phyloP scores from a whole-genome alignment of 2,329 filamentous ascomycete genomes.

The Cladophialophora bantiana region DNA sequence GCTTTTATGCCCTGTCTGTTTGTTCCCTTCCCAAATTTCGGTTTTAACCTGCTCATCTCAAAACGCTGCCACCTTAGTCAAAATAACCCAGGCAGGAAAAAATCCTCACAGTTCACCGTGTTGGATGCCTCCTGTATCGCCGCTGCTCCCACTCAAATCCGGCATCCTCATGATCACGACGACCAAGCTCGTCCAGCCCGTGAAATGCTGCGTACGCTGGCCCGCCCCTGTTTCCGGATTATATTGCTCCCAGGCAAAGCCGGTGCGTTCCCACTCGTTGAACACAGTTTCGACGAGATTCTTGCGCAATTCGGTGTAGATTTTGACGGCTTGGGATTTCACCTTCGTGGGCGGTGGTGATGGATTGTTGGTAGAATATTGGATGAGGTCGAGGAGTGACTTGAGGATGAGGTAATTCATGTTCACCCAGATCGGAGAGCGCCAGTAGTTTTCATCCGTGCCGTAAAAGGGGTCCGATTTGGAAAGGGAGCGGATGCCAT shows the following conservation, averaged over 20 bases:
- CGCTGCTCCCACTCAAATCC: conserved; percentile 58
- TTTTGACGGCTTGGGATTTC: conserved; percentile 64
- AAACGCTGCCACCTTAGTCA: not conserved
- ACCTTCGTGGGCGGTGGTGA: conserved; percentile 31
- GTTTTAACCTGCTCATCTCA: not conserved
- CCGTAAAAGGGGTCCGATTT: conserved; percentile 82
- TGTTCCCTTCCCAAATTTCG: not conserved
- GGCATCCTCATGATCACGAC: conserved; percentile 98
- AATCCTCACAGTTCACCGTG: conserved; percentile 23
- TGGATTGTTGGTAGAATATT: conserved; percentile 24
- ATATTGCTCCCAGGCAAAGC: conserved; percentile 99
- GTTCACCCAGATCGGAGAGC: conserved; percentile 92
- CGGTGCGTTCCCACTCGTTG: conserved; percentile 84
- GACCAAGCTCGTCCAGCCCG: conserved; percentile 97
- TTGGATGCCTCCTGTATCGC: conserved; percentile 11
- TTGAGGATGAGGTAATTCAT: conserved; percentile 90
- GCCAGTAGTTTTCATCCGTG: conserved; percentile 96
- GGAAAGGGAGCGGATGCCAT: conserved; percentile 89
- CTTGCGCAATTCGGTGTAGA: conserved; percentile 78
- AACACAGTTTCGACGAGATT: conserved; percentile 92
- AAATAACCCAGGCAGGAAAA: not conserved
- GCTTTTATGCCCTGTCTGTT: not conserved
- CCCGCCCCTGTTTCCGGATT: conserved; percentile 89
- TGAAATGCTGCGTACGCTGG: conserved; percentile 97
- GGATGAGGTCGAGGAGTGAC: conserved; percentile 73